Percentiles rank a stretch among this genome's conserved stretches.
Conservation (phyloP, 2,329 filamentous ascomycete genomes). For the Dactylellina drechsleri region DNA sequence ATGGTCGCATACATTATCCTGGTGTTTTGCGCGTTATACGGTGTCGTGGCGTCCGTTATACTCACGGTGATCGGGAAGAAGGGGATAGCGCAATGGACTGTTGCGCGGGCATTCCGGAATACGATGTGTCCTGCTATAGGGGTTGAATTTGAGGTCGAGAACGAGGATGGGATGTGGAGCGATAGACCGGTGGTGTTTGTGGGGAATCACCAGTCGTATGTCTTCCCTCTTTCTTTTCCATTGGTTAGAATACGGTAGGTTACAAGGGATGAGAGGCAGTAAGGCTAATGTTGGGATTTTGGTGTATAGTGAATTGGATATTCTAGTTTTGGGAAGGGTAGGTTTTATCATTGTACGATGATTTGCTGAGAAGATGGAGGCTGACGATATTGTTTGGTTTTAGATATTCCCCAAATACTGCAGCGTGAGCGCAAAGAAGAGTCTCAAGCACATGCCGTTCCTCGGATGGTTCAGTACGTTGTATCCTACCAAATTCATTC, state of each 20-base stretch:
- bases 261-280: neutral
- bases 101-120: conserved; percentile 81
- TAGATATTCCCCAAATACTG: conserved; percentile 89
- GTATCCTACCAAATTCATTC: neutral
- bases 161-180: conserved; percentile 70
- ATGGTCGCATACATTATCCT: conserved; percentile 74
- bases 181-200: conserved; percentile 88
- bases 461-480: conserved; percentile 84
- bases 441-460: conserved; percentile 80
- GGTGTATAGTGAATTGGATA: conserved; percentile 76
- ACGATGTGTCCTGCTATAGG: conserved; percentile 79
- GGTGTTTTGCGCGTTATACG: conserved; percentile 73
- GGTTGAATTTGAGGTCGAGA: conserved; percentile 78
- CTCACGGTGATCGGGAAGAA: conserved; percentile 77
- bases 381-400: conserved; percentile 8
- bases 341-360: conserved; percentile 6
- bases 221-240: conserved; percentile 55
- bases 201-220: conserved; percentile 85
- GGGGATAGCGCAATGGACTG: conserved; percentile 85
- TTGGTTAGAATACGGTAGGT: neutral
- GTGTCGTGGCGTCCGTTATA: conserved; percentile 76
- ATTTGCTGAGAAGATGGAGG: neutral
- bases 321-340: conserved; percentile 79
- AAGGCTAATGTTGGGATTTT: conserved; percentile 7
- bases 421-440: conserved; percentile 91